Percentiles rank a stretch among this genome's conserved stretches.
phyloP scores from a whole-genome alignment of 2,329 filamentous ascomycete species.

The Pseudogymnoascus sp. region DNA sequence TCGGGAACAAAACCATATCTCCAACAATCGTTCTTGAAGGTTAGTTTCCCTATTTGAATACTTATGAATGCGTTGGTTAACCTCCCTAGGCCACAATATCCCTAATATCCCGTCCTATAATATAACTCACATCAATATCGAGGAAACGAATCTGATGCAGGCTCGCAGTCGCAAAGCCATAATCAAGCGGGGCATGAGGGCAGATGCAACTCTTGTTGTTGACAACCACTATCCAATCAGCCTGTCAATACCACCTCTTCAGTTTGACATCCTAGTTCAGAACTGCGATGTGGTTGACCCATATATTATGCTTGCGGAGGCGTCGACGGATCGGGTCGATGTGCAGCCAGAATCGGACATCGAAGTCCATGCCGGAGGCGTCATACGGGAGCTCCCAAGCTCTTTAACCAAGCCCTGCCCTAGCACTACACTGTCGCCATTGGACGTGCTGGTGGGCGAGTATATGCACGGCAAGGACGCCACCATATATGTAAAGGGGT shows the following conservation, averaged over 20 bases:
- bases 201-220: slow-evolving; percentile 67
- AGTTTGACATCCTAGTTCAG: slow-evolving; percentile 78
- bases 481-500: slow-evolving; percentile 77
- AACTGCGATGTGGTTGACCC: slow-evolving; percentile 68
- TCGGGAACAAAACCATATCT: slow-evolving; percentile 70
- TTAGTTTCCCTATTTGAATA: slow-evolving; percentile 59
- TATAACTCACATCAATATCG: slow-evolving; percentile 72
- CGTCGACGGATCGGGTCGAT: slow-evolving; percentile 59
- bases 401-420: slow-evolving; percentile 70
- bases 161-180: slow-evolving; percentile 29
- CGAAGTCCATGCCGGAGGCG: slow-evolving; percentile 61
- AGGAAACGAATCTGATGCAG: slow-evolving; percentile 55
- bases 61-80: no score
- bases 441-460: slow-evolving; percentile 72
- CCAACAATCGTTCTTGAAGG: slow-evolving; percentile 77
- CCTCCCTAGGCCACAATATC: slow-evolving; percentile 54
- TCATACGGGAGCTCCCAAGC: slow-evolving; percentile 68
- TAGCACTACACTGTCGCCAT: slow-evolving; percentile 67
- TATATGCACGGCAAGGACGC: slow-evolving; percentile 78
- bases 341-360: slow-evolving; percentile 65
- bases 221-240: slow-evolving; percentile 74
- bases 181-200: slow-evolving; percentile 56
- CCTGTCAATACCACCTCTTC: slow-evolving; percentile 69
- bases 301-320: slow-evolving; percentile 73
- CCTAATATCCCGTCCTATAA: slow-evolving; percentile 76